Evolutionary conservation across 768 basidiomycete genomes (phyloP).

Genomic region (Boletellus emodensis): DNA sequence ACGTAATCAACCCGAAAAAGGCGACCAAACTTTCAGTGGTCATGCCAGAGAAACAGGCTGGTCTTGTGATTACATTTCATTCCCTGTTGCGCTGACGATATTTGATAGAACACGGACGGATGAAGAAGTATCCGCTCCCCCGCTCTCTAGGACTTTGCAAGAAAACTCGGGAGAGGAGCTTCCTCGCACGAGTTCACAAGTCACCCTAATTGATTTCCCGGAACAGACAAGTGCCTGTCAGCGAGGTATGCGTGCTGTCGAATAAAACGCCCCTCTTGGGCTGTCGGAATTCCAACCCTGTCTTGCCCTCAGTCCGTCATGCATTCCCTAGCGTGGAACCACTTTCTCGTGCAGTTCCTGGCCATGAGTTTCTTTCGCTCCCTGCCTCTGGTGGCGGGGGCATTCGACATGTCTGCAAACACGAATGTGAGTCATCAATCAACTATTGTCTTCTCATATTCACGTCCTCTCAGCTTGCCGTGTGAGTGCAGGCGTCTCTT

Average conservation of each 20-base stretch:
- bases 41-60: neutral
- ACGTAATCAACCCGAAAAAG: slow-evolving; percentile 1
- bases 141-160: neutral
- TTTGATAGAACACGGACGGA: neutral
- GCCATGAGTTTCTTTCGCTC: neutral
- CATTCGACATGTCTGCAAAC: slow-evolving; percentile 16
- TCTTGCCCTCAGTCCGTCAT: neutral
- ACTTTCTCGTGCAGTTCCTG: neutral
- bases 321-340: neutral
- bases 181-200: neutral
- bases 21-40: neutral
- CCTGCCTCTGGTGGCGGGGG: slow-evolving; percentile 1
- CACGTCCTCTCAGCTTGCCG: slow-evolving; percentile 13
- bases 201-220: neutral
- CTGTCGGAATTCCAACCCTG: neutral
- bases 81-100: neutral
- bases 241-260: neutral
- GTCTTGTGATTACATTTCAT: neutral
- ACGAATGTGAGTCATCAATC: slow-evolving; percentile 17
- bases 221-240: slow-evolving; percentile 10
- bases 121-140: slow-evolving; percentile 4
- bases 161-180: neutral
- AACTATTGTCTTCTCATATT: neutral
- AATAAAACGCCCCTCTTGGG: neutral
- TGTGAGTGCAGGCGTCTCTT: slow-evolving; percentile 5